Base-by-base conservation (phyloP, 2,329 filamentous ascomycete genomes). In the Fusarium burgessii region DNA sequence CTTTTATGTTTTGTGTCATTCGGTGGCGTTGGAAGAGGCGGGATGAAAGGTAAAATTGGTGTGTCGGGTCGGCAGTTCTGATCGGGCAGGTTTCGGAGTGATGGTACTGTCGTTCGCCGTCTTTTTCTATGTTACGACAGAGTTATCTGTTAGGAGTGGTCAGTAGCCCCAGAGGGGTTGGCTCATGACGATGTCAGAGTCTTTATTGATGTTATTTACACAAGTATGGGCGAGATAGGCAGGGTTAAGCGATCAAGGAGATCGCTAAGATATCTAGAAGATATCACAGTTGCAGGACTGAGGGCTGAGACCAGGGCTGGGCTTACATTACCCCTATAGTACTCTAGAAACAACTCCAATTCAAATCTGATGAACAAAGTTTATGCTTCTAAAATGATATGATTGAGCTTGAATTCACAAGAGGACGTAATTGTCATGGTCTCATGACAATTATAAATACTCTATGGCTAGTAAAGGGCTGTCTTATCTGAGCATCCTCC, bases 271-370 rank as follows among this genome's bases (percentile, higher is more conserved):
- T 64, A 58, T 71, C 46, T 51, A 35, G 18, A 66, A 50, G 51
- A 66, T 64, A 51, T 61, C 38, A 41, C 45, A 27, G 27, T 43
- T 54, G 49, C 50, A 45, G 51, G 66, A 47, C 47, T 33, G 32
- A 60, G 27, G 57, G 27, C 58, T 27, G 38, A 59, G 51, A 45
- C 58, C 41, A 49, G 42, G 35, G 41, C 27, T 43, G 43, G 54
- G 50, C 57, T 62, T 47, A 52, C n/a, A 58, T 45, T 45, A 58
- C 49, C 47, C 27, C 33, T 25, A 35, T 58, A 65, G 70, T 50
- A 43, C 56, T 62, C 54, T 56, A 60, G 57, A 72, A 61, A 70
- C 61, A 70, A 74, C 73, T 75, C 73, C 74, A 74, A 75, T 76
- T 66, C 73, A 76, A 35, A 71, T 56, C 65, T n/a, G 61, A 72